phyloP scores from a whole-genome alignment of 306 rosid genomes.

The Psophocarpus tetragonolobus region DNA sequence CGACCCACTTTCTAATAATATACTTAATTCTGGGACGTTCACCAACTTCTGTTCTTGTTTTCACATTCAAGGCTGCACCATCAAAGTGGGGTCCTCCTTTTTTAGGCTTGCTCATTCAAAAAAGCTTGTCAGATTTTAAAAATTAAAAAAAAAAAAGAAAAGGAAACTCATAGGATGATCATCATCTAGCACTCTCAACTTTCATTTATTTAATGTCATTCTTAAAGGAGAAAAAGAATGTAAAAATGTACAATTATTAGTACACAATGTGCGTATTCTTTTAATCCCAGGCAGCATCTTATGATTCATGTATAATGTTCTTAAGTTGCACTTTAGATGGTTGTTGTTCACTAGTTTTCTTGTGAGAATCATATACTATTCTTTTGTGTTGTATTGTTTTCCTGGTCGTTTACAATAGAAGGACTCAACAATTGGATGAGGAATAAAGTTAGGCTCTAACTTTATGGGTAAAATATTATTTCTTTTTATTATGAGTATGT shows the following conservation, averaged over 20 bases:
- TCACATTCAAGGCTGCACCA: conserved; percentile 13
- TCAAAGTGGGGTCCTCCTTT: background rate
- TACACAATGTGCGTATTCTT: background rate
- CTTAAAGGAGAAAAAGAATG: background rate
- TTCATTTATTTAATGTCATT: background rate
- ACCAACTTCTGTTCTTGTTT: conserved; percentile 5
- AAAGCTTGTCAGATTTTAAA: background rate
- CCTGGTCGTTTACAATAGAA: background rate
- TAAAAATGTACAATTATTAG: background rate
- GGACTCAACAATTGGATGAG: conserved; percentile 18
- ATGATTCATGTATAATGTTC: background rate
- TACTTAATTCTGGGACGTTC: background rate
- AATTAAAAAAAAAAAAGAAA: background rate
- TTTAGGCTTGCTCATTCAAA: background rate
- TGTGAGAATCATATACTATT: conserved; percentile 26
- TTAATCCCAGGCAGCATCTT: conserved; percentile 3
- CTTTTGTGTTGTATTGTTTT: background rate
- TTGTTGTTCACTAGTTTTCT: conserved; percentile 8
- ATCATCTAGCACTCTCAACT: background rate
- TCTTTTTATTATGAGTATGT: background rate
- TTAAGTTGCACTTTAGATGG: conserved; percentile 19
- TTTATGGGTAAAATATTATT: background rate
- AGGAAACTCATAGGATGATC: background rate
- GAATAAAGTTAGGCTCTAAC: conserved; percentile 13
- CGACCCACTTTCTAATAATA: background rate